A percentile compares a stretch with the other conserved stretches of the same genome.
Conservation (phyloP, 2,329 filamentous ascomycete genomes). For the Neofusicoccum umdonicola region DNA sequence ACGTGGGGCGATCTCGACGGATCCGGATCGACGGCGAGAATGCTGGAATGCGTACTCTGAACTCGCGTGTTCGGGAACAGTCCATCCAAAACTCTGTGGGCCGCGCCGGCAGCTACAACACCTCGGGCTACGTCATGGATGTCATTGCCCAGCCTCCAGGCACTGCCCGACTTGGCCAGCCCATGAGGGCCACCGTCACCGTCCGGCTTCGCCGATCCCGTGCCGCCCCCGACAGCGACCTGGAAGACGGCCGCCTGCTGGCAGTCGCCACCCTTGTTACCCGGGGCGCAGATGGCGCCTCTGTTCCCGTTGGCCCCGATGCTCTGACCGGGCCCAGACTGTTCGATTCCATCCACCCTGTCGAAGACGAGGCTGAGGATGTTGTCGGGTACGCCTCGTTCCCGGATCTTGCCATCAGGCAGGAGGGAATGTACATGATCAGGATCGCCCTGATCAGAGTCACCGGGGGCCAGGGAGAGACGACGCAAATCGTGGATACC, state of each 20-base stretch:
- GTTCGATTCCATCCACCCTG: slow-evolving; percentile 34
- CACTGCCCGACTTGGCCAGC: slow-evolving; percentile 32
- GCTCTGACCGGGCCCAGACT: slow-evolving; percentile 5
- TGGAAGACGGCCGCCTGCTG: slow-evolving; percentile 12
- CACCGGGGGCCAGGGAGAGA: slow-evolving; percentile 6
- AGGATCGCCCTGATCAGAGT: slow-evolving; percentile 37
- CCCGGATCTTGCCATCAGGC: slow-evolving; percentile 35
- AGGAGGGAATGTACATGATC: slow-evolving; percentile 37
- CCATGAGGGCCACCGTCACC: slow-evolving; percentile 27
- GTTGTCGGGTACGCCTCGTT: slow-evolving; percentile 40
- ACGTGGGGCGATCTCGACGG: slow-evolving; percentile 9
- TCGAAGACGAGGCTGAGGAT: slow-evolving; percentile 31
- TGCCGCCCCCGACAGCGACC: background rate
- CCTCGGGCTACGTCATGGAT: slow-evolving; percentile 35
- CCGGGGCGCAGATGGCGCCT: background rate
- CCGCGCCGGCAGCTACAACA: slow-evolving; percentile 1
- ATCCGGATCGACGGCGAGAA: slow-evolving; percentile 12
- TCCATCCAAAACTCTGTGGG: slow-evolving; percentile 13
- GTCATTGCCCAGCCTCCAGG: slow-evolving; percentile 37
- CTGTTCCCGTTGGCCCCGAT: slow-evolving; percentile 3
- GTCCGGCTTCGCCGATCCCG: slow-evolving; percentile 4
- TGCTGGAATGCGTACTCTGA: slow-evolving; percentile 17
- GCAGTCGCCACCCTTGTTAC: slow-evolving; percentile 9
- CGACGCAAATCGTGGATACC: slow-evolving; percentile 14
- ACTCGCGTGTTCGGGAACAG: slow-evolving; percentile 1